Evolutionary conservation across 2,329 filamentous ascomycete species (phyloP).

Genomic region (Fusarium redolens): DNA sequence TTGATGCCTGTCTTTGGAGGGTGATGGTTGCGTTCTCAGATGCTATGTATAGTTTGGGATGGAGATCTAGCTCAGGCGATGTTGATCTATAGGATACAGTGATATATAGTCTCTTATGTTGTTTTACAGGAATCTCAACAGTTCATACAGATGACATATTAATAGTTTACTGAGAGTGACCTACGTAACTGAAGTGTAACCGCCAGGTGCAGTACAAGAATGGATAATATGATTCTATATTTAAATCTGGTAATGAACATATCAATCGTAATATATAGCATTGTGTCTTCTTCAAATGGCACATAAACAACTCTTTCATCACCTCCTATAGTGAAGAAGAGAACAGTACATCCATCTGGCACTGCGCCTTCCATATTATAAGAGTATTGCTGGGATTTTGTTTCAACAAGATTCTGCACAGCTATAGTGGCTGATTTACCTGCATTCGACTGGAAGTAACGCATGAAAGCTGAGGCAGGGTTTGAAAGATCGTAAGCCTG

Average conservation of each 20-base stretch:
- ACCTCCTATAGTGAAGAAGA: not conserved
- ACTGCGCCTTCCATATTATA: not conserved
- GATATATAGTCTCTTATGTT: not conserved
- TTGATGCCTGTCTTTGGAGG: constrained; percentile 9
- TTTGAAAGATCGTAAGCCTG: not conserved
- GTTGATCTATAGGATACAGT: not conserved
- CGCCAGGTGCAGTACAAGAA: accelerated
- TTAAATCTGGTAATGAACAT: not conserved
- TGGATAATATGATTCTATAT: not conserved
- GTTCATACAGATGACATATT: not conserved
- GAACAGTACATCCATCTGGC: not conserved
- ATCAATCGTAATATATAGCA: not conserved
- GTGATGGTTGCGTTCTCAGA: constrained; percentile 5
- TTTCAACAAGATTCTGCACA: not conserved
- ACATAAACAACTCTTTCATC: not conserved
- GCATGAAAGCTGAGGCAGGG: not conserved
- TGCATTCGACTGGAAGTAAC: not conserved
- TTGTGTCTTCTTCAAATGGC: accelerated
- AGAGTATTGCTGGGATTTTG: not conserved
- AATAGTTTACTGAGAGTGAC: accelerated
- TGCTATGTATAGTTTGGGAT: not conserved
- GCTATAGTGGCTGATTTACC: not conserved
- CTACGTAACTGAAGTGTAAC: too few relatives aligned
- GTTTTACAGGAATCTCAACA: not conserved
- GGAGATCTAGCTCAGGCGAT: not conserved